Percentiles rank a stretch among this genome's conserved stretches.
Conservation (phyloP, 208 protist species). For the Vickermania ingenoplastis region DNA sequence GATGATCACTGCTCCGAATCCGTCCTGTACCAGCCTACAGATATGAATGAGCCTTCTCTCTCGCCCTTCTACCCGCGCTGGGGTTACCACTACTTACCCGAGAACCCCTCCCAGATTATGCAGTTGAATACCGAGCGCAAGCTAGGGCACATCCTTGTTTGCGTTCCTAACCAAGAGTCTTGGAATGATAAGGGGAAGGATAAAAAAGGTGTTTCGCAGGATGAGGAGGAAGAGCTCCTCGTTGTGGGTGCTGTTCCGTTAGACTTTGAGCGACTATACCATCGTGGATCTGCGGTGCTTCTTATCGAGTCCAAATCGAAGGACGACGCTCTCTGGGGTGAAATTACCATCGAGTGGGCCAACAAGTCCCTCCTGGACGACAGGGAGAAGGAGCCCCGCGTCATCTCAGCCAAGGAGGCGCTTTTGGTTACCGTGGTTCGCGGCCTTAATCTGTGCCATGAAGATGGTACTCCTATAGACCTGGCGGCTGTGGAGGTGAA, state of each 20-base stretch:
- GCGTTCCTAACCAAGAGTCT: constrained; percentile 50
- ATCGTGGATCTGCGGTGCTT: constrained; percentile 65
- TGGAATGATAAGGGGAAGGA: constrained; percentile 18
- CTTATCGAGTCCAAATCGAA: constrained; percentile 83
- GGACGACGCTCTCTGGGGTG: constrained; percentile 81
- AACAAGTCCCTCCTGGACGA: constrained; percentile 35
- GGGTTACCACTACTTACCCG: constrained; percentile 77
- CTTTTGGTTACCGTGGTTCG: constrained; percentile 74
- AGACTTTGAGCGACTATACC: constrained; percentile 78
- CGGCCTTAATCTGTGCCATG: constrained; percentile 50
- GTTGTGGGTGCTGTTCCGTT: constrained; percentile 80
- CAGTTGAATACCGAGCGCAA: constrained; percentile 82
- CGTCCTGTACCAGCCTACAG: constrained; percentile 41
- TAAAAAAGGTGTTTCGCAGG: constrained; percentile 2
- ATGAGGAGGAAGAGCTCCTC: constrained; percentile 78
- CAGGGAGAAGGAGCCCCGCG: constrained; percentile 6
- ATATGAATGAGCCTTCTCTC: constrained; percentile 41
- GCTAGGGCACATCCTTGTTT: constrained; percentile 81
- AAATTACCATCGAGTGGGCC: constrained; percentile 77
- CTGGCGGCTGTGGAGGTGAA: constrained; percentile 48
- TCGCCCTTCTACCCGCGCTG: constrained; percentile 72
- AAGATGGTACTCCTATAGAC: constrained; percentile 26
- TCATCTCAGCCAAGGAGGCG: constrained; percentile 37
- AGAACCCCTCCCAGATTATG: constrained; percentile 70
- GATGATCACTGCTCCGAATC: constrained; percentile 87